Conservation (phyloP, 306 rosid species). For the Begonia masoniana region DNA sequence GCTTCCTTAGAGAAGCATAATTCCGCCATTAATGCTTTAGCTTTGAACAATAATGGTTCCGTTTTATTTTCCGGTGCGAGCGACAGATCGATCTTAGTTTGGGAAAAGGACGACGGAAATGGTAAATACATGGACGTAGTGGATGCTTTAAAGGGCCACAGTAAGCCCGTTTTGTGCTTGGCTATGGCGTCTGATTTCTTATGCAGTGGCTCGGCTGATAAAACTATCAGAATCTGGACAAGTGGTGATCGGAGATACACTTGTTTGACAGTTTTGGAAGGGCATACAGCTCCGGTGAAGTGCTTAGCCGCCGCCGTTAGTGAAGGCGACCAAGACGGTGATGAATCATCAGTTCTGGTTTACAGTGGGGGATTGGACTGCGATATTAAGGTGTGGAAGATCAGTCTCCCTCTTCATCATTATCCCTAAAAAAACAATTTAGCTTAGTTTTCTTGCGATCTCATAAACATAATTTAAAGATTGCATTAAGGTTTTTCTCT, state of each 20-base stretch:
- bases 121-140: conserved; percentile 20
- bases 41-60: conserved; percentile 40
- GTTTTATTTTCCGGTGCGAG: conserved; percentile 76
- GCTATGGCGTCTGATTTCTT: conserved; percentile 43
- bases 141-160: conserved; percentile 71
- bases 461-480: no score
- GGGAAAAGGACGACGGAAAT: conserved; percentile 30
- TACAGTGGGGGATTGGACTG: conserved; percentile 80
- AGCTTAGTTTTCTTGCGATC: not conserved
- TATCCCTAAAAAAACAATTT: no score
- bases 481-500: no score
- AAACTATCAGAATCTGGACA: conserved; percentile 68
- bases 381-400: conserved; percentile 61
- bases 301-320: conserved; percentile 41
- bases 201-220: conserved; percentile 87
- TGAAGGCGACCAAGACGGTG: conserved; percentile 4
- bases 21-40: conserved; percentile 76
- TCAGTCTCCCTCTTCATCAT: conserved; percentile 24
- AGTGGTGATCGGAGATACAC: conserved; percentile 28
- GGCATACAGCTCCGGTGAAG: conserved; percentile 70
- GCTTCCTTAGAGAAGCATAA: conserved; percentile 53
- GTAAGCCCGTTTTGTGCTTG: conserved; percentile 58
- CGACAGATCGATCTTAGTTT: conserved; percentile 67
- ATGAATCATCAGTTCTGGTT: conserved; percentile 21
- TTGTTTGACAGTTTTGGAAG: conserved; percentile 65